Percentiles rank a stretch among this genome's conserved stretches.
Conservation (phyloP, 192 early-diverging fungal species). For the Jimgerdemannia flammicorona region DNA sequence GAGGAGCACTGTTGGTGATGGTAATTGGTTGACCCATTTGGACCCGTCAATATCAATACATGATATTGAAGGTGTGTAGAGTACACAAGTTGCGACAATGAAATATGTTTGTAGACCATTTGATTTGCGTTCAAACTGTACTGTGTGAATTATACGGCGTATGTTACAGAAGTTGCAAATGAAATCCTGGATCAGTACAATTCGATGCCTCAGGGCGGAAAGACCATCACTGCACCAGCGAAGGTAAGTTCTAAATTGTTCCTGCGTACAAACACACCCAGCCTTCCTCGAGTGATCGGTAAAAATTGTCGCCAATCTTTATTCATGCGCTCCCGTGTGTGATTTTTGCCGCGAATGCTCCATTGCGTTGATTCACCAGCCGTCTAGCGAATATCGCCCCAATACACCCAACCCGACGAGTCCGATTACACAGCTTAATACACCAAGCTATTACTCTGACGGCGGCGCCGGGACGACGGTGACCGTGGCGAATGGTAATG, state of each 20-base stretch:
- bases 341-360: too few relatives aligned
- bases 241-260: background rate
- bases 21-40: background rate
- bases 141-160: too few relatives aligned
- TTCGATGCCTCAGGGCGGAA: background rate
- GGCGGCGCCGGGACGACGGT: background rate
- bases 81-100: background rate
- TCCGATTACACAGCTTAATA: background rate
- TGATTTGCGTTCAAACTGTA: too few relatives aligned
- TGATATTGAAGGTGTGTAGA: background rate
- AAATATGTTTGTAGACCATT: background rate
- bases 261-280: too few relatives aligned
- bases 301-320: too few relatives aligned
- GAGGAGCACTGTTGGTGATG: background rate
- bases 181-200: conserved; percentile 1
- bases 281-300: background rate
- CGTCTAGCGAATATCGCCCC: background rate
- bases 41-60: background rate
- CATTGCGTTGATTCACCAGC: background rate
- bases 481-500: background rate
- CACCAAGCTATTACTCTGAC: background rate
- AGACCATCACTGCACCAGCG: background rate
- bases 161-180: background rate
- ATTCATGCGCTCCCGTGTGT: too few relatives aligned
- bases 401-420: background rate